Evolutionary conservation across 352 stramenopile genomes (phyloP), one percentile per base, ranked within the genome.

Genomic region (Ophiocytium majus): DNA sequence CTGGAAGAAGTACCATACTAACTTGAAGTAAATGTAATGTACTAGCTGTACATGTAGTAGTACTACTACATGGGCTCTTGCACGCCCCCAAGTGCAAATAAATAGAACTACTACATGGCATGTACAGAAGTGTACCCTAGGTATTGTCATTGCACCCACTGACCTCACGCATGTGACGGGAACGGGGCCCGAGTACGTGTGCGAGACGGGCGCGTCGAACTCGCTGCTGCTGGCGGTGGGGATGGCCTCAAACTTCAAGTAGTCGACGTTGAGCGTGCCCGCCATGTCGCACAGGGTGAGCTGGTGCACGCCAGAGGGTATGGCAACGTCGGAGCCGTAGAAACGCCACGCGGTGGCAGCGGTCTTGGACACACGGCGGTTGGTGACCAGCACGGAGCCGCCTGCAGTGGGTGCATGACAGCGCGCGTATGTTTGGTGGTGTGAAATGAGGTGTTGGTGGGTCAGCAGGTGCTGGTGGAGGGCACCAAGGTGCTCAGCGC

Each of bases 251-350:
- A 81, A 81, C 5, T 17, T 33, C n/a, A 81, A 9, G 31, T 57
- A 37, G 36, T 81, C 75, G 5, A 81, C 31, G 32, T 81, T 81
- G 31, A 81, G 75, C 19, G 28, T 14, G 19, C 75, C 75, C 31
- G 19, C 31, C 28, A 36, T 43, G 10, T 5, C 75, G 32, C 75
- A 81, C 31, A 81, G 36, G 1, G 75, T 81, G 31, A 81, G 36
- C 5, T 9, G 19, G 36, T 81, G 75, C 10, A 81, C 75, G 32
- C 75, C 75, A 14, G 31, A 1, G n/a, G 75, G 10, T 1, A 81
- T 43, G 31, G 31, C 34, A 9, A 43, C 75, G 28, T 63, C 17
- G 32, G 31, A 14, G 9, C 75, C 75, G 34, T 76, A 76, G 64
- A 76, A 76, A 17, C 64, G 64, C 64, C 64, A 76, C 5, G 5